These are phyloP conservation scores for Ophiostoma piceae DNA, from an alignment of 2,329 filamentous ascomycete species.

Conservation along the genomic window DNA sequence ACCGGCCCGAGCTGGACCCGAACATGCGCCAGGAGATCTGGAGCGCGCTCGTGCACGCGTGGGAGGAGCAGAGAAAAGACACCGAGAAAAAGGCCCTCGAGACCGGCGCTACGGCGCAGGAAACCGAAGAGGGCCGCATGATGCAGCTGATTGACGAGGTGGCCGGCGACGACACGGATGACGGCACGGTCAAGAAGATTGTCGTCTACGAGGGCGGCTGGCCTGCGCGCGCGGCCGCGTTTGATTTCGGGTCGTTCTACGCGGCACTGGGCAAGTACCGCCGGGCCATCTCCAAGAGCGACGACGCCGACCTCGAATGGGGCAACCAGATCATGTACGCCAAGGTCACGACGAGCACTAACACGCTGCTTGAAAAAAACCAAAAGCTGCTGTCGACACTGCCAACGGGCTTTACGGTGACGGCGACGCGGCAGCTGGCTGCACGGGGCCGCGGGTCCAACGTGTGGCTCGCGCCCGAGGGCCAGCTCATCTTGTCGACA, in stretches of 20 bases:
- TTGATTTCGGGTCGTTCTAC: conserved; percentile 78
- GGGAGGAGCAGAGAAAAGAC: conserved; percentile 18
- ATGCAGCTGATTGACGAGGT: conserved; percentile 21
- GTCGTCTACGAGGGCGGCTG: conserved; percentile 63
- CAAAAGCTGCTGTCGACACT: conserved; percentile 67
- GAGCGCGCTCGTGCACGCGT: conserved; percentile 24
- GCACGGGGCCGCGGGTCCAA: conserved; percentile 85
- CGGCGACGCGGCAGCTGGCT: conserved; percentile 81
- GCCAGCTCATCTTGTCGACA: conserved; percentile 80
- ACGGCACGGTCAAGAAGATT: conserved; percentile 62
- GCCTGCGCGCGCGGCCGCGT: conserved; percentile 73
- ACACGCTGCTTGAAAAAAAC: conserved; percentile 90
- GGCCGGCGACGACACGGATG: conserved; percentile 56
- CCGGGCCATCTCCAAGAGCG: conserved; percentile 44
- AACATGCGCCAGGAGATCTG: conserved; percentile 25
- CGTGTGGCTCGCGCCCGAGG: conserved; percentile 88
- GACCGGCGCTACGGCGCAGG: not conserved
- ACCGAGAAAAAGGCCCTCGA: not conserved
- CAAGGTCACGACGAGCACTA: conserved; percentile 89
- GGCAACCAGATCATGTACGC: conserved; percentile 78
- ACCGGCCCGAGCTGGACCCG: conserved; percentile 17
- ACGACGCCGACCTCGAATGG: conserved; percentile 50
- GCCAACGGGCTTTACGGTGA: conserved; percentile 79
- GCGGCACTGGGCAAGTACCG: conserved; percentile 65
- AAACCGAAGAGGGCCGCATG: conserved; percentile 15